Conservation (phyloP, 345 rosid genomes). For the Lepidium didymum region DNA sequence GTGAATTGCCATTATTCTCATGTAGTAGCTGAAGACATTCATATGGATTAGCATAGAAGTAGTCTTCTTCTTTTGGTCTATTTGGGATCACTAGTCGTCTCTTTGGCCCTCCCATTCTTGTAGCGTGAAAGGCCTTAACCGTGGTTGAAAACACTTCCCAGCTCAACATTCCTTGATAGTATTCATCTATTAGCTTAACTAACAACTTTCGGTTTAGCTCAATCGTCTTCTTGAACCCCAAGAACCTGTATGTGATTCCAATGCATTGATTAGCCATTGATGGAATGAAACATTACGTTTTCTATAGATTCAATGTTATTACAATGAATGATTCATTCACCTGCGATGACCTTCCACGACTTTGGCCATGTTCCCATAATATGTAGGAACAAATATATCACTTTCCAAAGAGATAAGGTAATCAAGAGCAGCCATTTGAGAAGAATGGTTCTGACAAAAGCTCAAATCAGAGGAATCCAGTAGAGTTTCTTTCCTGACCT, state of each 20-base stretch:
- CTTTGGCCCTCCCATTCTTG: constrained; percentile 64
- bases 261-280: background rate
- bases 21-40: constrained; percentile 65
- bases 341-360: constrained; percentile 99
- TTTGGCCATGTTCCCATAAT: constrained; percentile 99
- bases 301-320: background rate
- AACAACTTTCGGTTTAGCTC: constrained; percentile 65
- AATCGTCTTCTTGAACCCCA: constrained; percentile 86
- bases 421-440: constrained; percentile 94
- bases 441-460: constrained; percentile 73
- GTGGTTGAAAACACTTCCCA: constrained; percentile 80
- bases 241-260: constrained; percentile 43
- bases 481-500: constrained; percentile 80
- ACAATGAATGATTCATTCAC: constrained; percentile 27
- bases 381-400: constrained; percentile 91
- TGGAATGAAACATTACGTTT: background rate
- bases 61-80: constrained; percentile 89
- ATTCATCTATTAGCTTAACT: constrained; percentile 77
- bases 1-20: constrained; percentile 24
- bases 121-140: constrained; percentile 64
- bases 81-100: constrained; percentile 62
- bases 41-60: constrained; percentile 89
- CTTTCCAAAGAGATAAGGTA: constrained; percentile 92
- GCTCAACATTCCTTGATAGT: constrained; percentile 45
- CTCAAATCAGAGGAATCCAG: constrained; percentile 64